These are phyloP conservation scores for Croton setiger DNA, from an alignment of 441 rosid genomes.

Conservation along the genomic window DNA sequence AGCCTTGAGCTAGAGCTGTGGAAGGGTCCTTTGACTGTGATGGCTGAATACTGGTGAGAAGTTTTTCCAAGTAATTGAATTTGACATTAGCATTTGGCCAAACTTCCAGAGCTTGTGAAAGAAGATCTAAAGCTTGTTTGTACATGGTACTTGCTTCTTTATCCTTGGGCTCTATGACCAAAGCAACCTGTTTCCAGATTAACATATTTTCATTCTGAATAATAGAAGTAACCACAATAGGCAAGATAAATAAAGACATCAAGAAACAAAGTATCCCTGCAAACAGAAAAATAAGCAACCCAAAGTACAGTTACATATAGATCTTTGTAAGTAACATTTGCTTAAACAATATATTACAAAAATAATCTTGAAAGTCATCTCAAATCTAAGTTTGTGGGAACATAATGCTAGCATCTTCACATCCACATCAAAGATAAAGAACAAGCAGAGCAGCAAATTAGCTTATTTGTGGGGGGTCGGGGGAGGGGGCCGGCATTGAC, in stretches of 20 bases:
- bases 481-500: too few species aligned
- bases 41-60: constrained; percentile 81
- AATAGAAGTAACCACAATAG: background rate
- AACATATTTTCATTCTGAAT: background rate
- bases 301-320: background rate
- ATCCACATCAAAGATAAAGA: background rate
- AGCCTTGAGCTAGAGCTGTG: constrained; percentile 90
- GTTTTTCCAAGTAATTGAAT: constrained; percentile 90
- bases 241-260: background rate
- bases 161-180: constrained; percentile 98
- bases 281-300: background rate
- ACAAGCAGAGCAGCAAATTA: background rate
- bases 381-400: background rate
- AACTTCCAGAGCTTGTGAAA: constrained; percentile 95
- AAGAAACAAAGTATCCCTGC: background rate
- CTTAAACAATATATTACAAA: background rate
- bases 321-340: background rate
- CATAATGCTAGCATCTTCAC: background rate
- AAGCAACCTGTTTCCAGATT: constrained; percentile 69
- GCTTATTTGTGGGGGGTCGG: too few species aligned
- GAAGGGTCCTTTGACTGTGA: constrained; percentile 96
- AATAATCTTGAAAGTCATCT: background rate
- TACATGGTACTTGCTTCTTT: constrained; percentile 92
- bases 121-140: constrained; percentile 87
- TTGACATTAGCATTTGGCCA: constrained; percentile 98